These are phyloP conservation scores for Ephemerocybe angulata DNA, from an alignment of 768 basidiomycete species.

Conservation along the genomic window DNA sequence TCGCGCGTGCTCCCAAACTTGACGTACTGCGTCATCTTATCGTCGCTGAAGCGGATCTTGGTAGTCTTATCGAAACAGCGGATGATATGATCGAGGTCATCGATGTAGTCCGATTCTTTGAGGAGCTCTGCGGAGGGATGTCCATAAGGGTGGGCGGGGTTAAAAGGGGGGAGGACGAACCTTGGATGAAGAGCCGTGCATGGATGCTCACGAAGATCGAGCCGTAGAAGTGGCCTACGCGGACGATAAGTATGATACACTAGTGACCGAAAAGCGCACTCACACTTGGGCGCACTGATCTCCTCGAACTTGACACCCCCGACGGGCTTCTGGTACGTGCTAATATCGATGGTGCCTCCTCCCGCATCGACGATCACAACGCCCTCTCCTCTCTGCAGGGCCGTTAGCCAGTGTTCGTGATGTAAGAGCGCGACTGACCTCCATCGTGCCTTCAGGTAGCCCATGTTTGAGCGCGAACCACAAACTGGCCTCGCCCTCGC, in stretches of 20 bases:
- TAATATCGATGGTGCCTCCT: constrained; percentile 59
- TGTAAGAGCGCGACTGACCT: constrained; percentile 1
- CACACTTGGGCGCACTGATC: constrained; percentile 43
- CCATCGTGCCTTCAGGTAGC: constrained; percentile 2
- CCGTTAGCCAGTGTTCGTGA: background rate
- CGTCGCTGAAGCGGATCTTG: constrained; percentile 38
- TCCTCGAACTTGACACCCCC: constrained; percentile 37
- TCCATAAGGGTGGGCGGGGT: background rate
- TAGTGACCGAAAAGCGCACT: constrained; percentile 6
- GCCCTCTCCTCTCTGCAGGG: constrained; percentile 36
- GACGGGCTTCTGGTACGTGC: constrained; percentile 37
- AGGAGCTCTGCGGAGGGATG: constrained; percentile 30
- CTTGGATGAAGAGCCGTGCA: constrained; percentile 32
- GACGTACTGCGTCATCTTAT: constrained; percentile 38
- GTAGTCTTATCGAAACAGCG: constrained; percentile 44
- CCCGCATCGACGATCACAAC: constrained; percentile 57
- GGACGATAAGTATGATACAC: background rate
- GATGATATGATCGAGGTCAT: constrained; percentile 40
- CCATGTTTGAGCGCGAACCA: constrained; percentile 8
- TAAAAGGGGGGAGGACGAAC: constrained; percentile 19
- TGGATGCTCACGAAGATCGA: constrained; percentile 44
- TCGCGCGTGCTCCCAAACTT: constrained; percentile 43
- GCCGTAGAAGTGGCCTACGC: constrained; percentile 43
- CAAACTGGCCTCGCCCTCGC: constrained; percentile 12
- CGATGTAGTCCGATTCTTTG: constrained; percentile 34